phyloP scores from a whole-genome alignment of 257 asterid species.

The Lycium barbarum region DNA sequence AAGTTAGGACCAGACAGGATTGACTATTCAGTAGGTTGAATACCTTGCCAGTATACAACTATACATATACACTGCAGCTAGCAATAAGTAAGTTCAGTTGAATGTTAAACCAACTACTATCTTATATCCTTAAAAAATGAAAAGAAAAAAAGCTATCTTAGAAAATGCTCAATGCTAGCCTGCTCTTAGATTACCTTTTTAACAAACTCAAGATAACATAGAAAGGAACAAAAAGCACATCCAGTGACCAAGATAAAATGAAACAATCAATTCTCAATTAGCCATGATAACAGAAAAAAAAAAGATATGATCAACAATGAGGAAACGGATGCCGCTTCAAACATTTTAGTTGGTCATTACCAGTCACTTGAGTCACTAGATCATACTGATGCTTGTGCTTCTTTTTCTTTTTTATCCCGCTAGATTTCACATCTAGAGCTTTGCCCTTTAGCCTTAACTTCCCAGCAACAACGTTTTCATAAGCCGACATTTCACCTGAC shows the following conservation, averaged over 20 bases:
- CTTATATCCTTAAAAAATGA: no score
- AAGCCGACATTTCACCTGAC: constrained; percentile 51
- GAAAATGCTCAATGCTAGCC: not conserved
- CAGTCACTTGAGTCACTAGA: constrained; percentile 29
- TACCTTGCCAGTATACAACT: not conserved
- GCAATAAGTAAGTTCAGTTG: not conserved
- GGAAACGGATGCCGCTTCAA: constrained; percentile 14
- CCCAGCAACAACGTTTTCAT: constrained; percentile 49
- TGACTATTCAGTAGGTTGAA: not conserved
- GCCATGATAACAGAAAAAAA: not conserved
- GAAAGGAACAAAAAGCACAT: not conserved
- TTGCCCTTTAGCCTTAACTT: constrained; percentile 59
- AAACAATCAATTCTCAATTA: not conserved
- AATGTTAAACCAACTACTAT: not conserved
- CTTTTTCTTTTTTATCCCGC: constrained; percentile 44
- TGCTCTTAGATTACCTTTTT: not conserved
- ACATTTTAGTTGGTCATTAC: constrained; percentile 41
- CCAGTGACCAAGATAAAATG: no score
- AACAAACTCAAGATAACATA: not conserved
- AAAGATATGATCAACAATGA: not conserved
- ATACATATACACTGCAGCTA: not conserved
- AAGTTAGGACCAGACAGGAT: not conserved
- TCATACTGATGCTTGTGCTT: constrained; percentile 42
- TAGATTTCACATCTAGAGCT: constrained; percentile 48
- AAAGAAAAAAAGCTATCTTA: no score